Conservation (phyloP, 495 filamentous ascomycete genomes). For the Letharia columbiana region DNA sequence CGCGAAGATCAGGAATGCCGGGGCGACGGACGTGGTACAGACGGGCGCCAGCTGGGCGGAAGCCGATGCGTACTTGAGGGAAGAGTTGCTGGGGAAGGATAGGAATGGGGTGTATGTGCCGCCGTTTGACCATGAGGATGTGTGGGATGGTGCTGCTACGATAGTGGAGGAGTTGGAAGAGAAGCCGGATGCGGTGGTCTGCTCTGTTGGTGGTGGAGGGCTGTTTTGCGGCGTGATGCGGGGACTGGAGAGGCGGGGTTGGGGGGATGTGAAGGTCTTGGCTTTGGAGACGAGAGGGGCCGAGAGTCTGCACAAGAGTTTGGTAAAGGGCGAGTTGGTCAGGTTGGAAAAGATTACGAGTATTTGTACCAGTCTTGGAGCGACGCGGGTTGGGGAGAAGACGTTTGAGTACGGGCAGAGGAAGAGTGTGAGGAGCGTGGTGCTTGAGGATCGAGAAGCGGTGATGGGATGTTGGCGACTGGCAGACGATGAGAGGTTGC, state of each 20-base stretch:
- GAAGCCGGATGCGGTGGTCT: conserved; percentile 68
- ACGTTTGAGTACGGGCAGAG: conserved; percentile 56
- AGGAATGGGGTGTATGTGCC: conserved; percentile 68
- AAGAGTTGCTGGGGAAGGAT: conserved; percentile 46
- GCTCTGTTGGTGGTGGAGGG: conserved; percentile 83
- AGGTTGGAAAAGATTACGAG: conserved; percentile 69
- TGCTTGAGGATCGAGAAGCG: conserved; percentile 72
- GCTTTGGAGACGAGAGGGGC: conserved; percentile 81
- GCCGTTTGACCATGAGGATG: conserved; percentile 78
- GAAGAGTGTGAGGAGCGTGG: conserved; percentile 52
- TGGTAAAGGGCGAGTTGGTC: conserved; percentile 52
- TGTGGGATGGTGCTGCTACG: conserved; percentile 73
- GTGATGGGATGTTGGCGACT: conserved; percentile 66
- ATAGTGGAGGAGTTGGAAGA: conserved; percentile 63
- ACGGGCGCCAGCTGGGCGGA: conserved; percentile 64
- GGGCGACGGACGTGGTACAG: conserved; percentile 64
- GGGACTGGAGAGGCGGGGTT: conserved; percentile 47
- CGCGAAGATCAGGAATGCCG: conserved; percentile 57
- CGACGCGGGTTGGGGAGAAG: conserved; percentile 59
- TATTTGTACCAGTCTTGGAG: conserved; percentile 72
- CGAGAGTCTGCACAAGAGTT: conserved; percentile 53
- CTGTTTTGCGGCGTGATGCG: conserved; percentile 70
- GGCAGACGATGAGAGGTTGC: conserved; percentile 69
- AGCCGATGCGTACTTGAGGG: conserved; percentile 64
- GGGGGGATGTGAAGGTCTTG: conserved; percentile 48